Evolutionary conservation across 306 rosid species (phyloP).

Genomic region (Quercus wislizeni): DNA sequence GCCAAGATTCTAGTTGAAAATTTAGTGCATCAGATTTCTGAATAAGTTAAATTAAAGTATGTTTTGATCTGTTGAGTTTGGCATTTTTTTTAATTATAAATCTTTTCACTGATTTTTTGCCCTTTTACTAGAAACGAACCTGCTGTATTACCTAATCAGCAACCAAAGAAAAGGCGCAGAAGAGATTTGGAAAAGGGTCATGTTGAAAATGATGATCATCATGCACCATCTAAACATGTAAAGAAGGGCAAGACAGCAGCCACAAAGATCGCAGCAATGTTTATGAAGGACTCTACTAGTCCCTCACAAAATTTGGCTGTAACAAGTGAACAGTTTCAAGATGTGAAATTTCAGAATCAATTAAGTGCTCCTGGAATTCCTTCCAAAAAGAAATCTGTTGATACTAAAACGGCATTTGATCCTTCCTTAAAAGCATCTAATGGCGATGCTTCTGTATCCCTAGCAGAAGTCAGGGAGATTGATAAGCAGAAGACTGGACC

Average conservation of each 20-base stretch:
- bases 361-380: constrained; percentile 41
- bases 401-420: constrained; percentile 47
- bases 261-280: constrained; percentile 50
- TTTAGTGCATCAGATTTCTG: constrained; percentile 7
- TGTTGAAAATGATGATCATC: constrained; percentile 51
- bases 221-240: constrained; percentile 51
- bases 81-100: background rate
- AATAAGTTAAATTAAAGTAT: constrained; percentile 11
- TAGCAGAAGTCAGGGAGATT: constrained; percentile 53
- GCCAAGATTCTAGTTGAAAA: constrained; percentile 2
- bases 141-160: constrained; percentile 69
- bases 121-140: constrained; percentile 49
- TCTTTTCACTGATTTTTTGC: constrained; percentile 18
- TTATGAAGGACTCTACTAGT: constrained; percentile 44
- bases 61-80: constrained; percentile 9
- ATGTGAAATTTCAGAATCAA: constrained; percentile 52
- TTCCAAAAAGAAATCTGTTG: constrained; percentile 60
- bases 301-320: constrained; percentile 44
- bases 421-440: constrained; percentile 61
- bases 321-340: constrained; percentile 48
- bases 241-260: constrained; percentile 63
- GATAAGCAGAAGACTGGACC: constrained; percentile 63
- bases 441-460: constrained; percentile 44
- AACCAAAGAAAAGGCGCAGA: constrained; percentile 91
- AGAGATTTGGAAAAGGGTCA: constrained; percentile 70